Base-by-base conservation (phyloP, 345 rosid species). In the Xanthoceras sorbifolium region DNA sequence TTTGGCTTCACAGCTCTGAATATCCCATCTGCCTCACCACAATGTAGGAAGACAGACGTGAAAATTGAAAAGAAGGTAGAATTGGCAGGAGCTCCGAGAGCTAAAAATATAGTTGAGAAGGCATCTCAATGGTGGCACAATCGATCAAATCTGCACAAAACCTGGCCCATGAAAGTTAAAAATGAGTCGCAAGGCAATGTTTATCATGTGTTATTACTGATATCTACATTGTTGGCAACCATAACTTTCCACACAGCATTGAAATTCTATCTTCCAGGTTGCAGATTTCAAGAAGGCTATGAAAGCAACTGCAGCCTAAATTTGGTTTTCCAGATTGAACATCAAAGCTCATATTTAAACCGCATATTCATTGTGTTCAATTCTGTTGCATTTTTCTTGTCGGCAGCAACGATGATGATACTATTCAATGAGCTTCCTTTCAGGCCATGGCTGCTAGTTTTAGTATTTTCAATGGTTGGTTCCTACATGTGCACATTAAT, bases 351-450 rank as follows among this genome's bases (percentile, higher is more conserved):
- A 17, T 55, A 25, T 12, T 17, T 14, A 11, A 67, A 31, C 32
- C 48, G 2, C 46, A 15, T 55, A 1, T 11, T 75, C 29, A 15
- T 67, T 6, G 3, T 40, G 17, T 36, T 67, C 34, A 76, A 76
- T 76, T 76, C 72, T 31, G 14, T 26, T 1, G 52, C 50, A 61
- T 59, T 69, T 62, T 77, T 69, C 75, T 44, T 62, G 15, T 67
- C 67, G 1, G 26, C 46, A 52, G 36, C 63, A 32, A 18, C 48
- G 61, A 20, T 69, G 73, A 55, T 55, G 28, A n/a, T n/a, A 55
- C 64, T 60, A 14, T 9, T 25, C 64, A 23, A 60, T 26, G 17
- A 60, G 18, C 14, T 26, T 9, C 64, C 64, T 23, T 14, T 60
- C 31, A 60, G 32, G 64, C 64, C 64, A 60, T 26, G 31, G 22